Percentiles rank a stretch among this genome's conserved stretches.
These are phyloP conservation scores for Murraya koenigii DNA, from an alignment of 345 rosid genomes.

Conservation along the genomic window DNA sequence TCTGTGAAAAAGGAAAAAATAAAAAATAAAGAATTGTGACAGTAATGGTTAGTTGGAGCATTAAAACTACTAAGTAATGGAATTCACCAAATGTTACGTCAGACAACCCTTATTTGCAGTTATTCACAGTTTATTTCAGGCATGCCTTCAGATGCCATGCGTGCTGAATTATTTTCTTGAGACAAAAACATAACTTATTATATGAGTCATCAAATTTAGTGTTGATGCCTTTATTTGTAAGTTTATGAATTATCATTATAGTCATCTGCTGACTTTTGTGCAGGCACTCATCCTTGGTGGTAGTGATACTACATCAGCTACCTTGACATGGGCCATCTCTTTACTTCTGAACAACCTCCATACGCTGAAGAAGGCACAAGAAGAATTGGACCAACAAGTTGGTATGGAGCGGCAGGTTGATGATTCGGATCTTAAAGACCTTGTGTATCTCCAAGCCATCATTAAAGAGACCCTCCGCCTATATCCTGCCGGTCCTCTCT, in stretches of 20 bases:
- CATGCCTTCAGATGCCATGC: not conserved
- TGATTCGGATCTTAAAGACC: slow-evolving; percentile 46
- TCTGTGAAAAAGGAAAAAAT: not conserved
- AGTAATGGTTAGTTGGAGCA: not conserved
- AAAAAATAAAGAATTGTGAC: not conserved
- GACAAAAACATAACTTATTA: too few relatives aligned
- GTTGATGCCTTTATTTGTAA: not conserved
- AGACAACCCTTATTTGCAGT: not conserved
- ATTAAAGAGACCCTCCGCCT: slow-evolving; percentile 59
- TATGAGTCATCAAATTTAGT: not conserved
- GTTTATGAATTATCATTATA: not conserved
- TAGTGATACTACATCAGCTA: slow-evolving; percentile 39
- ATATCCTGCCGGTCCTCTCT: slow-evolving; percentile 57
- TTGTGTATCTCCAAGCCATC: slow-evolving; percentile 55
- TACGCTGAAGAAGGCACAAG: slow-evolving; percentile 39
- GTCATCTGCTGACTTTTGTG: not conserved
- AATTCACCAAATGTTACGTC: not conserved
- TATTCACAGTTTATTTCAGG: not conserved
- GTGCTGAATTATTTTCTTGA: not conserved
- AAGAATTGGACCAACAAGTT: slow-evolving; percentile 47
- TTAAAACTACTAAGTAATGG: not conserved
- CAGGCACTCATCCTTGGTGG: slow-evolving; percentile 56
- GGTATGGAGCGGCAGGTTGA: slow-evolving; percentile 46
- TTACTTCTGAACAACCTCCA: slow-evolving; percentile 49
- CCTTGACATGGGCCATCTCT: slow-evolving; percentile 62